Conservation (phyloP, 371 early-diverging fungal genomes). For the Mortierella sp. region DNA sequence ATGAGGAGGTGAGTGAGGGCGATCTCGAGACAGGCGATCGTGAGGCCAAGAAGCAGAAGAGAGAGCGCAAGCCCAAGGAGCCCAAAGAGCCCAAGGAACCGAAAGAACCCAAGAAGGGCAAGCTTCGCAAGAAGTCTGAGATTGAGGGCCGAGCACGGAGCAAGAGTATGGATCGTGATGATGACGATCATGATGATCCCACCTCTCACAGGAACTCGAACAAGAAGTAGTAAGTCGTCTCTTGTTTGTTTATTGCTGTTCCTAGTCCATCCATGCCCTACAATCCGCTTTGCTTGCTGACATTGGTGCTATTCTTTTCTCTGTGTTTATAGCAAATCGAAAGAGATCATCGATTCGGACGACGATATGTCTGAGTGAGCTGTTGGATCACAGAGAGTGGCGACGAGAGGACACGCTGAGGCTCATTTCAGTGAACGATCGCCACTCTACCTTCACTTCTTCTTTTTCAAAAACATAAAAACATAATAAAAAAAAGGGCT, state of each 20-base stretch:
- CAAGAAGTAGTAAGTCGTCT: slow-evolving; percentile 50
- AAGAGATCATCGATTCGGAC: slow-evolving; percentile 54
- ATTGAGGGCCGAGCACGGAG: slow-evolving; percentile 47
- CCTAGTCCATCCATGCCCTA: neutral
- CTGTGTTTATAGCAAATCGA: slow-evolving; percentile 42
- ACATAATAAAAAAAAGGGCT: neutral
- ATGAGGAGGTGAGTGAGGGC: slow-evolving; percentile 48
- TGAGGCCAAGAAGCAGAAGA: slow-evolving; percentile 52
- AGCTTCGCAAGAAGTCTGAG: slow-evolving; percentile 56
- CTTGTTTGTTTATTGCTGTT: neutral
- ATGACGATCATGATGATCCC: slow-evolving; percentile 37
- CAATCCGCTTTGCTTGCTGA: neutral
- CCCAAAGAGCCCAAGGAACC: slow-evolving; percentile 47
- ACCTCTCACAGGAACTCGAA: slow-evolving; percentile 30
- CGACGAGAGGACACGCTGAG: neutral
- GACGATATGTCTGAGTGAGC: slow-evolving; percentile 49
- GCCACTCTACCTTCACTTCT: neutral
- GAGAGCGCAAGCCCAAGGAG: slow-evolving; percentile 56
- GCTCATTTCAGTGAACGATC: too few species aligned
- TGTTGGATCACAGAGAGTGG: neutral
- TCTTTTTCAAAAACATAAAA: neutral
- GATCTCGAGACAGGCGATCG: slow-evolving; percentile 41
- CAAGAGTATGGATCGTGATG: slow-evolving; percentile 40
- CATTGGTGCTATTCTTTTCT: neutral
- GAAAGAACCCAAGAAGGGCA: slow-evolving; percentile 52